These are phyloP conservation scores for Phytophthora litchii DNA, from an alignment of 352 stramenopile genomes.

Conservation along the genomic window DNA sequence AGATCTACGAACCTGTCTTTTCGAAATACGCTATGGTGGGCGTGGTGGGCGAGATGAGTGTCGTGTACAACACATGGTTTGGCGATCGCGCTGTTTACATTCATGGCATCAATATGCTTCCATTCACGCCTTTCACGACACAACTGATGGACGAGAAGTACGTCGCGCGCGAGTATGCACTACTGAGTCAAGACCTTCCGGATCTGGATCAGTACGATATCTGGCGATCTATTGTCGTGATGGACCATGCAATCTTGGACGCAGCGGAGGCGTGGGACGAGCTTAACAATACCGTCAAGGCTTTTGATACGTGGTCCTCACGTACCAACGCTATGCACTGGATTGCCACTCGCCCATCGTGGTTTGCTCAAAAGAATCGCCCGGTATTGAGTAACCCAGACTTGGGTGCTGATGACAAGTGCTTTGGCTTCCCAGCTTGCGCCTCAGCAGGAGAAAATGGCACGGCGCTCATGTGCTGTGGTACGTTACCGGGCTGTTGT, in stretches of 20 bases:
- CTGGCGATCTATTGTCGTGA: slow-evolving; percentile 75
- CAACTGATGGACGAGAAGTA: slow-evolving; percentile 66
- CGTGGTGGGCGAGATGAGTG: slow-evolving; percentile 76
- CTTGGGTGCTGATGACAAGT: slow-evolving; percentile 50
- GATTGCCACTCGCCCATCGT: slow-evolving; percentile 75
- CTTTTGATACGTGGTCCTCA: slow-evolving; percentile 81
- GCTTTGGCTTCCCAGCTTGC: slow-evolving; percentile 72
- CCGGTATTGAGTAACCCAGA: slow-evolving; percentile 34
- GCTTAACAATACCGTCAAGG: slow-evolving; percentile 49
- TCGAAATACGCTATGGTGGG: slow-evolving; percentile 82
- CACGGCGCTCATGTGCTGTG: slow-evolving; percentile 66
- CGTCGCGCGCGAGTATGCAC: slow-evolving; percentile 58
- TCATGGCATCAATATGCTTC: slow-evolving; percentile 87
- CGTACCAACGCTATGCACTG: slow-evolving; percentile 75
- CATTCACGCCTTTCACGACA: slow-evolving; percentile 76
- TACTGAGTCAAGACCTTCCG: slow-evolving; percentile 53
- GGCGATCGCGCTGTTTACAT: slow-evolving; percentile 72
- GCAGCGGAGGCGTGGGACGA: slow-evolving; percentile 63
- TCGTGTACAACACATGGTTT: slow-evolving; percentile 89
- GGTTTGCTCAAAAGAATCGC: slow-evolving; percentile 58
- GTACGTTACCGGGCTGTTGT: slow-evolving; percentile 73
- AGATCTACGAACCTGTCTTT: slow-evolving; percentile 80
- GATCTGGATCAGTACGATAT: slow-evolving; percentile 53
- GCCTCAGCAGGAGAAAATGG: slow-evolving; percentile 59
- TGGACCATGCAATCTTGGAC: slow-evolving; percentile 79